Percentiles rank a stretch among this genome's conserved stretches.
These are phyloP conservation scores for Karstenula rhodostoma DNA, from an alignment of 2,329 filamentous ascomycete species.

Conservation along the genomic window DNA sequence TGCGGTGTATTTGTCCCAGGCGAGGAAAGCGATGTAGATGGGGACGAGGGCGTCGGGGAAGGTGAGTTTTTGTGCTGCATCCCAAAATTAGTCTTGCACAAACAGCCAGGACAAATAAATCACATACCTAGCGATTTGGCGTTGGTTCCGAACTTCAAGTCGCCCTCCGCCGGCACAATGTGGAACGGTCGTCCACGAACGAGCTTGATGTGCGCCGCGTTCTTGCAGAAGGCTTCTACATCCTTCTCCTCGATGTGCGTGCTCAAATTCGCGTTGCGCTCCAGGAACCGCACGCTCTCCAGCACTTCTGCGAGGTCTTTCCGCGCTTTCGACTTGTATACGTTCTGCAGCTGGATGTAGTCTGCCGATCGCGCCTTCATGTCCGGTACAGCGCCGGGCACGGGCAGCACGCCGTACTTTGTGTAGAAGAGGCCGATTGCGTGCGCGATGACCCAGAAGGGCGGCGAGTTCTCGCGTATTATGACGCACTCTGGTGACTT, in stretches of 20 bases:
- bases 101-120: not conserved
- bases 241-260: conserved; percentile 70
- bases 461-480: conserved; percentile 59
- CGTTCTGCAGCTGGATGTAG: conserved; percentile 88
- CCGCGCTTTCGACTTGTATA: conserved; percentile 90
- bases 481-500: conserved; percentile 68
- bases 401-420: conserved; percentile 75
- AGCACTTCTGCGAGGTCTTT: conserved; percentile 80
- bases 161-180: conserved; percentile 53
- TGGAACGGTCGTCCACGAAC: conserved; percentile 71
- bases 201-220: conserved; percentile 90
- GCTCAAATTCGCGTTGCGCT: conserved; percentile 59
- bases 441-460: conserved; percentile 89
- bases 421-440: conserved; percentile 81
- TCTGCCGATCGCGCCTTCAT: conserved; percentile 96
- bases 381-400: conserved; percentile 88
- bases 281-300: conserved; percentile 65
- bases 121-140: conserved; percentile 62
- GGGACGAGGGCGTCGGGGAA: conserved; percentile 56
- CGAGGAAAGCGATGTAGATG: conserved; percentile 60
- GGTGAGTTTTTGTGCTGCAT: conserved; percentile 49
- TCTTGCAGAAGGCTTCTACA: conserved; percentile 93
- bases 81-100: conserved; percentile 15
- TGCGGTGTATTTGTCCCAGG: conserved; percentile 57
- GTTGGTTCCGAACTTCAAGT: conserved; percentile 57